These are phyloP conservation scores for Penicillium pulvis DNA, from an alignment of 495 filamentous ascomycete genomes.

Conservation along the genomic window DNA sequence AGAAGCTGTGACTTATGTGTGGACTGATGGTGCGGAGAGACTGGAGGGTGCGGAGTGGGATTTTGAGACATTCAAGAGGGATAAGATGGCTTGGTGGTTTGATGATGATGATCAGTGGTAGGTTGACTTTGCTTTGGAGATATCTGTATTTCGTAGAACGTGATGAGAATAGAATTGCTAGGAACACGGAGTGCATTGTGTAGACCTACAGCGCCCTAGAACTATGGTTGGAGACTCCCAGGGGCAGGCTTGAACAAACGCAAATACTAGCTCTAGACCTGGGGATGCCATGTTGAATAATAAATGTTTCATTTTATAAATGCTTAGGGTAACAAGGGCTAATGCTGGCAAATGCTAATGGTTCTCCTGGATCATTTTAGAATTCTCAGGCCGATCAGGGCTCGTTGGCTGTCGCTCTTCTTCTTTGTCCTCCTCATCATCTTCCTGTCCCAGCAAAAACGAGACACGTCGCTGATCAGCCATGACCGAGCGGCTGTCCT, in stretches of 20 bases:
- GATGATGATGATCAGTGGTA: conserved; percentile 43
- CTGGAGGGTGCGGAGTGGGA: conserved; percentile 81
- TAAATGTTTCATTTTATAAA: no score
- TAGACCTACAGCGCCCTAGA: no score
- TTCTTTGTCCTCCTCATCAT: background rate
- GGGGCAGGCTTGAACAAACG: no score
- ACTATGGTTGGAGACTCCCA: no score
- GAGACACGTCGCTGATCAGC: conserved; percentile 37
- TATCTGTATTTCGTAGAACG: no score
- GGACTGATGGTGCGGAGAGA: conserved; percentile 40
- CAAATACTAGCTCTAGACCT: no score
- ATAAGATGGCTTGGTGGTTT: conserved; percentile 65
- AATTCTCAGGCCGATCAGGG: background rate
- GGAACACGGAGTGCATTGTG: background rate
- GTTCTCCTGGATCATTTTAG: background rate
- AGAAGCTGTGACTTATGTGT: conserved; percentile 79
- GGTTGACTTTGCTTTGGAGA: conserved; percentile 1
- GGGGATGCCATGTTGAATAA: no score
- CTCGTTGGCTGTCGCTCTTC: background rate
- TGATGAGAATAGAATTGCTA: background rate
- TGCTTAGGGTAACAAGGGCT: no score
- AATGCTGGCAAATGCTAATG: no score
- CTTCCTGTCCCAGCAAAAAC: conserved; percentile 35
- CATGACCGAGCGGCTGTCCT: conserved; percentile 23
- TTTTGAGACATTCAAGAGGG: conserved; percentile 68